Evolutionary conservation across 139 green algal genomes (phyloP), one percentile per base, ranked within the genome.

Genomic region (Coelastrella sp.): DNA sequence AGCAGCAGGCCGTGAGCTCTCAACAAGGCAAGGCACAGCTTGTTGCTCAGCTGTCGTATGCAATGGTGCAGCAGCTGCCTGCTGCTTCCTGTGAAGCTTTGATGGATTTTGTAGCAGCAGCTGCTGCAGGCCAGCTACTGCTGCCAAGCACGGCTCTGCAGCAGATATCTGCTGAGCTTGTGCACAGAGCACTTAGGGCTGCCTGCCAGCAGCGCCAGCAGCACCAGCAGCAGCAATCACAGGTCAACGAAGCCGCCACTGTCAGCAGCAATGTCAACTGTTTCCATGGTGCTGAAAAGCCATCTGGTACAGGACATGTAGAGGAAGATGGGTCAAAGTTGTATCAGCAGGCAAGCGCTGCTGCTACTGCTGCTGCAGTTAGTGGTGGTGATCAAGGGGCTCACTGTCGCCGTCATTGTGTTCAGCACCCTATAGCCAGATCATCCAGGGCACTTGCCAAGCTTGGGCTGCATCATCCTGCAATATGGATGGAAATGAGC

Each of bases 401-500:
- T 49, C 35, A 49, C 35, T 49, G 35, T 49, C 35, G 35, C 35
- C 35, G 35, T 49, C 35, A 49, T 49, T 49, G 35, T 49, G 35
- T 49, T 49, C 35, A 78, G 57, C 87, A 76, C 65, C n/a, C 78
- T 75, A 17, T 24, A 63, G 78, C 78, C 8, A 27, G 24, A 12
- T 58, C 87, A 59, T 27, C 63, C 4, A 87, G 78, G 63, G 35
- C 63, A 22, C 65, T 86, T 20, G 81, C 80, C 6, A 76, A 58
- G 25, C 80, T 88, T 7, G 25, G 65, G 66, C 56, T 91, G 15
- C 65, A 12, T 8, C 12, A 81, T 7, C 80, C 80, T 49, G 65
- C 70, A 7, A 20, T 79, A 22, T 91, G 88, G 88, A 12, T 12
- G 25, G 87, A 91, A 65, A 78, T 91, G 10, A 57, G 35, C 60